Conservation (phyloP, 179 eudicot genomes). For the Amaranthus tricolor region DNA sequence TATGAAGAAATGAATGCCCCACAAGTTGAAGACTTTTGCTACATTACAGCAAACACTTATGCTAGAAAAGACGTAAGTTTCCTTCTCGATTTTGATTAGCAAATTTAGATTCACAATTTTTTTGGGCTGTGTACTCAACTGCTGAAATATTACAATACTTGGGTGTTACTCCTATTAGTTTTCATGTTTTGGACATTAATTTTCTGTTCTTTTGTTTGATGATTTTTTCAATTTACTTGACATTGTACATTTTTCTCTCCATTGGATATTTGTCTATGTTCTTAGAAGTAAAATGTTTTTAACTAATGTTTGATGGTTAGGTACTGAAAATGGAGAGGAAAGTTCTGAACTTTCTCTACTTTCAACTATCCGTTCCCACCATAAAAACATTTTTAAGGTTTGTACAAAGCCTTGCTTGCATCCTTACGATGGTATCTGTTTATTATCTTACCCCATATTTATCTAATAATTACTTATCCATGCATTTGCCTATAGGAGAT, state of each 20-base stretch:
- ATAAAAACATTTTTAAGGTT: conserved; percentile 85
- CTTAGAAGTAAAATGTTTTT: conserved; percentile 9
- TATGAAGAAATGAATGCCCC: conserved; percentile 94
- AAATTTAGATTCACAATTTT: background rate
- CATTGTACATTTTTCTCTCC: background rate
- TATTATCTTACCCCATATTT: background rate
- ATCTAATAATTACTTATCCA: background rate
- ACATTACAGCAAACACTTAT: conserved; percentile 89
- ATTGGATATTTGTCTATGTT: background rate
- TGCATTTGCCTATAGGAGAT: conserved; percentile 52
- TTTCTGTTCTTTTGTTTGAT: background rate
- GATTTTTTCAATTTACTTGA: too few relatives aligned
- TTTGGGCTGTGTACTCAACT: too few relatives aligned
- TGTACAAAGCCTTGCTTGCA: background rate
- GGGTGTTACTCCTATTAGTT: too few relatives aligned
- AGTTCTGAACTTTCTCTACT: conserved; percentile 60
- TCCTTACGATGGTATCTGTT: background rate
- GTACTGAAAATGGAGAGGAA: conserved; percentile 79
- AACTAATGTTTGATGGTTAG: conserved; percentile 39
- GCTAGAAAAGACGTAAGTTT: conserved; percentile 70
- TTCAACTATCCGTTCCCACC: conserved; percentile 78
- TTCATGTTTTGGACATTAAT: background rate
- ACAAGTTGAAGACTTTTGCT: conserved; percentile 85
- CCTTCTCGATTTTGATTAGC: background rate
- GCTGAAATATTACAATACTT: too few relatives aligned